These are phyloP conservation scores for Ettlia oleoabundans DNA, from an alignment of 139 green algal genomes.

Conservation along the genomic window DNA sequence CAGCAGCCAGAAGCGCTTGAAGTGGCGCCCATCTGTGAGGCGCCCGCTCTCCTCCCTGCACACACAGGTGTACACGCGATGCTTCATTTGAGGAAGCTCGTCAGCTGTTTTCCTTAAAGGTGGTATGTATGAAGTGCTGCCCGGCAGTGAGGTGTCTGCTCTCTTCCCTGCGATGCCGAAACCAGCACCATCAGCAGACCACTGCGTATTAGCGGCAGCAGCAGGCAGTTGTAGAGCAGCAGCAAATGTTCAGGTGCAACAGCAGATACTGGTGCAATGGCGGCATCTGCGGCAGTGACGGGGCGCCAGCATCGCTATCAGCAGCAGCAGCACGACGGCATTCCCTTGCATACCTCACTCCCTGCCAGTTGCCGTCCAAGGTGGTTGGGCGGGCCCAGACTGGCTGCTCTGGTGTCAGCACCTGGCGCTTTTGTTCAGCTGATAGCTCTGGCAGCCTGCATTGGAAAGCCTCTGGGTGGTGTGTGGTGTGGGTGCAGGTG, in stretches of 20 bases:
- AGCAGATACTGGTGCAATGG: no score
- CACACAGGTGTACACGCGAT: not conserved
- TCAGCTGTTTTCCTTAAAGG: no score
- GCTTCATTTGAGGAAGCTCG: no score
- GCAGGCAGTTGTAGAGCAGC: no score
- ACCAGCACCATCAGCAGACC: not conserved
- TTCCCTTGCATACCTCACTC: not conserved
- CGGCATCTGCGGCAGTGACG: no score
- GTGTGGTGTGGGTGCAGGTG: conserved; percentile 10
- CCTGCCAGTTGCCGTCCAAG: not conserved
- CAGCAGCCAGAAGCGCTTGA: conserved; percentile 62
- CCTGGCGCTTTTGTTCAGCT: conserved; percentile 28
- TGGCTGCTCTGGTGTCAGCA: conserved; percentile 36
- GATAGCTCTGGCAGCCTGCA: conserved; percentile 40
- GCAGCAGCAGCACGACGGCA: no score
- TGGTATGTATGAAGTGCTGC: no score
- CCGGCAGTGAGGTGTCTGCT: no score
- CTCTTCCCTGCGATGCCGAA: no score
- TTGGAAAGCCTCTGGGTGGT: not conserved
- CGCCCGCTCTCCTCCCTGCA: conserved; percentile 56
- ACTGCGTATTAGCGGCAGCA: not conserved
- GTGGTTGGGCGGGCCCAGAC: conserved; percentile 23
- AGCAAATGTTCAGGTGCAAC: not conserved
- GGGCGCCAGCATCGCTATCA: no score
- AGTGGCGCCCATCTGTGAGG: conserved; percentile 56